phyloP scores from a whole-genome alignment of 495 filamentous ascomycete species.

The Corynascus novoguineensis region DNA sequence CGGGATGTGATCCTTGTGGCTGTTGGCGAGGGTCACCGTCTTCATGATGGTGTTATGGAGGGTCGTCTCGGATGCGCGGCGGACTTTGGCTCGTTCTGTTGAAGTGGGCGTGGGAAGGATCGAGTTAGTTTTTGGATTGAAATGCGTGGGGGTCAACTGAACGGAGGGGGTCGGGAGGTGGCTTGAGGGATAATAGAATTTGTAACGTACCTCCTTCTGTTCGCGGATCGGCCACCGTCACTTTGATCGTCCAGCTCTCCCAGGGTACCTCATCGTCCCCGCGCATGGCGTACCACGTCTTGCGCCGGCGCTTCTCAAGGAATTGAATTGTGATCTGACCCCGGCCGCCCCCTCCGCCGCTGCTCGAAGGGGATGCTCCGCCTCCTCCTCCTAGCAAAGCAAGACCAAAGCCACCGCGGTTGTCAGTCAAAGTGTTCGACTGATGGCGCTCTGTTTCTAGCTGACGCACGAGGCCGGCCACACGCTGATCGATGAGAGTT shows the following conservation, averaged over 20 bases:
- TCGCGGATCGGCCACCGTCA: constrained; percentile 80
- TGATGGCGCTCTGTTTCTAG: constrained; percentile 44
- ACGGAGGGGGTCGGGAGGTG: neutral
- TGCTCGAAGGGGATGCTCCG: neutral
- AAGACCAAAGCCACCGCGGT: constrained; percentile 9
- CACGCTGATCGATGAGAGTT: constrained; percentile 84
- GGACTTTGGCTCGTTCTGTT: constrained; percentile 76
- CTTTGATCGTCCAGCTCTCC: constrained; percentile 91
- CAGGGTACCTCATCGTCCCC: constrained; percentile 89
- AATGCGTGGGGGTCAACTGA: neutral
- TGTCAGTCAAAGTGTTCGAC: constrained; percentile 16
- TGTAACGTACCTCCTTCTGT: constrained; percentile 72
- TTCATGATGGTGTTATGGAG: constrained; percentile 82
- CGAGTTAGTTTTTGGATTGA: constrained; percentile 8
- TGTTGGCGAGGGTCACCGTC: constrained; percentile 76
- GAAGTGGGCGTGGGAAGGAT: neutral
- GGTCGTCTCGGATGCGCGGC: constrained; percentile 79
- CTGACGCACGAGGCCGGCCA: constrained; percentile 67
- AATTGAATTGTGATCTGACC: constrained; percentile 86
- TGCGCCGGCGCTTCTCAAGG: constrained; percentile 84
- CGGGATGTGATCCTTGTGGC: constrained; percentile 92
- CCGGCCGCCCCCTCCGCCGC: constrained; percentile 56
- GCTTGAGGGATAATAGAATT: neutral
- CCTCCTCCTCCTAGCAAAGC: constrained; percentile 5
- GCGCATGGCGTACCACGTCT: constrained; percentile 73